Base-by-base conservation (phyloP, 2,329 filamentous ascomycete genomes). In the Clonostachys byssicola region DNA sequence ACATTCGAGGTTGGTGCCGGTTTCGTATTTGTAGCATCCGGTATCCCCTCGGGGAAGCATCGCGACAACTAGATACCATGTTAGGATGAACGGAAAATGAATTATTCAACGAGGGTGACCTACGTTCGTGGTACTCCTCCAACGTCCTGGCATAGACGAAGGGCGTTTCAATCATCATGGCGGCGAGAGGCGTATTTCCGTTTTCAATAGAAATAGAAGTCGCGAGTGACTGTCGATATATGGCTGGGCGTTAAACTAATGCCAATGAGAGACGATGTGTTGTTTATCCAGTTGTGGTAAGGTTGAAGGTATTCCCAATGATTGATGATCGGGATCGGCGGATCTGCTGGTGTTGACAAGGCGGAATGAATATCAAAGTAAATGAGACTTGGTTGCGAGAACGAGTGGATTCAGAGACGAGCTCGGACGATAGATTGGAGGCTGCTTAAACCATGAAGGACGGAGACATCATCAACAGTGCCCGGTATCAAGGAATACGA, bases 391-490 rank as follows among this genome's bases (percentile, higher is more conserved):
- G 23, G 9, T 30, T 30, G 23, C 23, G 23, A 30, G 23, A 73
- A 72, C 67, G 71, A 73, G 66, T 67, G 71, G 56, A 68, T 61
- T 59, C 54, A 60, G 70, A 73, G 71, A 67, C 72, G 73, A 73
- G 72, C 71, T 75, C 72, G 60, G 52, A 58, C 55, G 54, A 44
- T 33, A 30, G 23, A 34, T 39, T 51, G 53, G 54, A 54, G 56
- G 43, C 47, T 45, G 54, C 45, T 56, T 58, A 59, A 52, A 58
- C 55, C 54, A 54, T 51, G 46, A 54, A 61, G 60, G 55, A 51
- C 54, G 57, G 52, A 57, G 58, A 65, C 65, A 69, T 68, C 53
- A 59, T 68, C 64, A 57, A 57, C 58, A 59, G 42, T 40, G 45
- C 43, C 44, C 45, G 49, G 36, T 50, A 48, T 47, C 48, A 46